Evolutionary conservation across 768 basidiomycete genomes (phyloP).

Genomic region (Leucocoprinus birnbaumii): DNA sequence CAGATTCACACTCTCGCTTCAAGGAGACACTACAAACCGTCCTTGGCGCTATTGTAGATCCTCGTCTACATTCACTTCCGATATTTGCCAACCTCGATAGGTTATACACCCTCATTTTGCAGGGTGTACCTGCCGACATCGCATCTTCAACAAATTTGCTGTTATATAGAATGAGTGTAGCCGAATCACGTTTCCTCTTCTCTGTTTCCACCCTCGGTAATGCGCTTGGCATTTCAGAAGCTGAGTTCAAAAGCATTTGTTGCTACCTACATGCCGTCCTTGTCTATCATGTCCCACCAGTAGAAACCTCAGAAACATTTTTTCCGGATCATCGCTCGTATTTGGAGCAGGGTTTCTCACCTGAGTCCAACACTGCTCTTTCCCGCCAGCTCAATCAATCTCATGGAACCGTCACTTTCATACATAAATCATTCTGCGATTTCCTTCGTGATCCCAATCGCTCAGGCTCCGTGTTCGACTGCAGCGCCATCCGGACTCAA

Average conservation of each 20-base stretch:
- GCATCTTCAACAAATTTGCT: not conserved
- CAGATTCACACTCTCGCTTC: not conserved
- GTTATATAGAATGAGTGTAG: not conserved
- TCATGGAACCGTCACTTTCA: not conserved
- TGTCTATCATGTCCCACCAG: no score
- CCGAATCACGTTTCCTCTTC: not conserved
- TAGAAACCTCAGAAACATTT: no score
- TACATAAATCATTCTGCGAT: conserved; percentile 6
- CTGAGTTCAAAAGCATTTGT: no score
- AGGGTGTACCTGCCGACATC: not conserved
- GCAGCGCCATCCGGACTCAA: not conserved
- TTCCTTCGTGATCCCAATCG: conserved; percentile 1
- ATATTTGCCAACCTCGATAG: conserved; percentile 13
- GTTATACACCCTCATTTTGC: conserved; percentile 13
- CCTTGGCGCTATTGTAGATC: not conserved
- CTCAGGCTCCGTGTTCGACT: not conserved
- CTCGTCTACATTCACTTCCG: not conserved
- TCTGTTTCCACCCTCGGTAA: not conserved
- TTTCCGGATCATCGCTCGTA: no score
- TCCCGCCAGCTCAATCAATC: no score
- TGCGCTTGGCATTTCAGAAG: no score
- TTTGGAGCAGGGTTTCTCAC: not conserved
- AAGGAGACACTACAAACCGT: not conserved
- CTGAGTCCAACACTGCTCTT: no score
- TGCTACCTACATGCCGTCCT: no score